Evolutionary conservation across 2,329 filamentous ascomycete species (phyloP).

Genomic region (Myriosclerotinia duriaeana): DNA sequence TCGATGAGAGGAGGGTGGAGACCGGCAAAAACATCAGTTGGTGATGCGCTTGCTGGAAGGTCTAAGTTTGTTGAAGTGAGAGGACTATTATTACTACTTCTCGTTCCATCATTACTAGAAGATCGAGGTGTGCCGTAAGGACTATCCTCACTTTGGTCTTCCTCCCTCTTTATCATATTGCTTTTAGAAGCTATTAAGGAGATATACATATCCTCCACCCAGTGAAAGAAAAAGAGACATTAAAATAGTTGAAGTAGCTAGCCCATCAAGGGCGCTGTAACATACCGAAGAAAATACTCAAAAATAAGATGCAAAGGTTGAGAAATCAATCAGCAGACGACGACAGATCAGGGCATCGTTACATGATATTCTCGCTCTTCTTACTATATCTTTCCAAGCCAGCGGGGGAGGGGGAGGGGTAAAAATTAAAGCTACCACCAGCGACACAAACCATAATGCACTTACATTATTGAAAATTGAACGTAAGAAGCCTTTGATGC

Average conservation of each 20-base stretch:
- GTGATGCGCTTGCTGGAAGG: neutral
- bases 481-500: neutral
- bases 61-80: neutral
- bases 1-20: neutral
- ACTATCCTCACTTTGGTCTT: slow-evolving; percentile 16
- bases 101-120: neutral
- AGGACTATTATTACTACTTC: neutral
- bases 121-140: slow-evolving; percentile 8
- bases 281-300: neutral
- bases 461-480: neutral
- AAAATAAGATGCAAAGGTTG: neutral
- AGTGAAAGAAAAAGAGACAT: slow-evolving; percentile 10
- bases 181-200: neutral
- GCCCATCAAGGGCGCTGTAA: slow-evolving; percentile 16
- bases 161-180: neutral
- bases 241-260: neutral
- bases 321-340: neutral
- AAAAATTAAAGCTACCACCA: slow-evolving; percentile 4
- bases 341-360: neutral
- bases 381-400: neutral
- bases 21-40: neutral
- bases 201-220: neutral
- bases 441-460: neutral
- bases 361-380: neutral
- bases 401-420: neutral